Base-by-base conservation (phyloP, 345 rosid species). In the Adansonia digitata region DNA sequence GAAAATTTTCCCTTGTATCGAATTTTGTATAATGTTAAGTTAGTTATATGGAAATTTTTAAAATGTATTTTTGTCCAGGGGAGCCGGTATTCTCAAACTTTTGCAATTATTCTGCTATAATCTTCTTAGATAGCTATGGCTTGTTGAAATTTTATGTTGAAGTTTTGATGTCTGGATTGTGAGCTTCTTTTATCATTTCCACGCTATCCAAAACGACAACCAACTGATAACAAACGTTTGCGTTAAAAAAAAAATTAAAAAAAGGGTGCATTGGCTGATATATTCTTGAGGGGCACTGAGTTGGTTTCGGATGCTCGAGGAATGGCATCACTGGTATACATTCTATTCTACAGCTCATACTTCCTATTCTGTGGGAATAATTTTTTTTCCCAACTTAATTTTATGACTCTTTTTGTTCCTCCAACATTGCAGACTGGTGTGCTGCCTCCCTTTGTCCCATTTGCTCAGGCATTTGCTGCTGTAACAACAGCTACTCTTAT, bases 401-500 rank as follows among this genome's bases (percentile, higher is more conserved):
- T 51, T 29, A 5, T 57, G 31, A 77, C 40, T 42, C 75, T 67
- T 69, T 67, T 26, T 71, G 72, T 69, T 49, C 34, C 13, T 69
- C 26, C 12, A 34, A 8, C 72, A 68, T 52, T 82, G 59, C 72
- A 92, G 98, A 83, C 97, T 1, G 98, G 98, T 34, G 81, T 92
- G 49, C 82, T 94, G 27, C 98, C 98, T 75, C 98, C 97, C 45
- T 93, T 90, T 76, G 99, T 93, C 39, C 99, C 97, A 53, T 95
- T 95, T 77, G 99, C 99, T 70, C 98, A 93, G 82, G 99, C 86
- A 15, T 91, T 95, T 84, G 98, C 99, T 14, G 99, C 99, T 74
- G 99, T 85, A 53, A 75, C 91, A 56, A 93, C 99, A 0, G 99
- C 98, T 35, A 87, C 86, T 68, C 98, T 95, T 63, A 95, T 97